phyloP scores from a whole-genome alignment of 2,329 filamentous ascomycete genomes.

The Remersonia thermophila region DNA sequence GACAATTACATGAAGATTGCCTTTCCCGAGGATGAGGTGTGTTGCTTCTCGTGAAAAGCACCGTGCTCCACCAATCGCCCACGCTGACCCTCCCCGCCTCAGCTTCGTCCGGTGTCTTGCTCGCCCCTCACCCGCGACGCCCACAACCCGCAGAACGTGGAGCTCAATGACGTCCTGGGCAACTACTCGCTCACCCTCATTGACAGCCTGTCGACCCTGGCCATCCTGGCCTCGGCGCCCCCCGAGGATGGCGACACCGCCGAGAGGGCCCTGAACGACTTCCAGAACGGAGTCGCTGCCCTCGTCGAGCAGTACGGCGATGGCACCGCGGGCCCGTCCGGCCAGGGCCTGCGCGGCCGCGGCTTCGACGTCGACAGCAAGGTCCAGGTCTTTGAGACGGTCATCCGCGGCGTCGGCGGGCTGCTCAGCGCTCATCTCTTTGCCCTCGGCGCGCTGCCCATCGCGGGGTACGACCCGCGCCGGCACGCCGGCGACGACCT shows the following conservation, averaged over 20 bases:
- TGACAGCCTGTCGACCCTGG: conserved; percentile 87
- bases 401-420: conserved; percentile 84
- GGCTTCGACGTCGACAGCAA: conserved; percentile 96
- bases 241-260: conserved; percentile 40
- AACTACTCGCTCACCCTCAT: conserved; percentile 96
- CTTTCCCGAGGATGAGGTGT: conserved; percentile 85
- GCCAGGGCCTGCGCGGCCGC: conserved; percentile 57
- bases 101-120: conserved; percentile 80
- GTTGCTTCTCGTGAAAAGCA: conserved; percentile 2
- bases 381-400: conserved; percentile 96
- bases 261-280: conserved; percentile 54
- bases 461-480: conserved; percentile 58
- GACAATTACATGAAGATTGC: conserved; percentile 89
- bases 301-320: conserved; percentile 81
- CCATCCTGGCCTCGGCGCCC: conserved; percentile 72
- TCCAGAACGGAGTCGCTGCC: conserved; percentile 66
- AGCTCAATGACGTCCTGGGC: conserved; percentile 87
- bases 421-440: conserved; percentile 89
- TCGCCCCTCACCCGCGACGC: conserved; percentile 72
- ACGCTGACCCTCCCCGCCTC: too few species aligned
- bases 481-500: conserved; percentile 26
- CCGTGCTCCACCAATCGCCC: too few species aligned
- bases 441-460: conserved; percentile 79
- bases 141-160: conserved; percentile 65
- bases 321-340: conserved; percentile 55